These are phyloP conservation scores for Pyrus hybrid DNA, from an alignment of 331 rosid genomes.

Conservation along the genomic window DNA sequence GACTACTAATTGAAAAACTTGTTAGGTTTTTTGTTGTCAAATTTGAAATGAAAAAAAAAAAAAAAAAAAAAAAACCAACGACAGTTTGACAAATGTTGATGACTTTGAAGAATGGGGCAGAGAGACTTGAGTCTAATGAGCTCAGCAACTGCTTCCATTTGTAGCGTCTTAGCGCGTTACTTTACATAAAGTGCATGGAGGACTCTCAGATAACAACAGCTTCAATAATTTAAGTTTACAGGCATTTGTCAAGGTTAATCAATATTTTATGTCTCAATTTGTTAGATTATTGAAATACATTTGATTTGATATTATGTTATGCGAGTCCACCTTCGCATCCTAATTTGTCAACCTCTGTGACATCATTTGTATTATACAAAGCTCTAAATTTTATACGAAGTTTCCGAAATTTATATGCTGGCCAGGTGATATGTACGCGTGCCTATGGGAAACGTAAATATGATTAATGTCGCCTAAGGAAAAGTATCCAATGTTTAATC, in stretches of 20 bases:
- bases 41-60: not conserved
- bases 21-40: slow-evolving; percentile 11
- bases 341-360: slow-evolving; percentile 15
- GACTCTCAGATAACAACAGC: slow-evolving; percentile 11
- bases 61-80: not conserved
- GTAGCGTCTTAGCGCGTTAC: slow-evolving; percentile 15
- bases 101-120: slow-evolving; percentile 18
- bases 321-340: not conserved
- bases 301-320: not conserved
- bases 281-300: slow-evolving; percentile 19
- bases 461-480: no score
- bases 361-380: not conserved
- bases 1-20: not conserved
- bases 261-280: slow-evolving; percentile 26
- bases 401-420: not conserved
- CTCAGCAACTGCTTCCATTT: slow-evolving; percentile 33
- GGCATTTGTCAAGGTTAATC: slow-evolving; percentile 4
- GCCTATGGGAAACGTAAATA: no score
- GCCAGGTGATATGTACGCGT: not conserved
- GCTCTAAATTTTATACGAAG: not conserved
- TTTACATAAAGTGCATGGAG: slow-evolving; percentile 42
- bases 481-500: not conserved
- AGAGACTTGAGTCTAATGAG: slow-evolving; percentile 17
- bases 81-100: slow-evolving; percentile 27
- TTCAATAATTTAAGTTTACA: slow-evolving; percentile 4